Evolutionary conservation across 1,284 basidiomycete genomes (phyloP).

Genomic region (Trichosporon ovoides): DNA sequence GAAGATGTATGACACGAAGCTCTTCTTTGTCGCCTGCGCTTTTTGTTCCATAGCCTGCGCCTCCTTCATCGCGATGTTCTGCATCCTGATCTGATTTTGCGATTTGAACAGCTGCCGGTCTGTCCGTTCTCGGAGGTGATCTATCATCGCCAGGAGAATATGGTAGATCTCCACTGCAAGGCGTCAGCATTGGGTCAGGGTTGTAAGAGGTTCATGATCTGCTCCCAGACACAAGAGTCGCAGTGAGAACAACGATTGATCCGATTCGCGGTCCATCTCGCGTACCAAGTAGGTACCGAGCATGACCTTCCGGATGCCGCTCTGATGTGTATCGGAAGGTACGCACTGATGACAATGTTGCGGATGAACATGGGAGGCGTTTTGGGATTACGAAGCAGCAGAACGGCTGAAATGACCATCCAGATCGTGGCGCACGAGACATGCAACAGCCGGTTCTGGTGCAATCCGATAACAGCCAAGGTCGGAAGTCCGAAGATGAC

Average conservation of each 20-base stretch:
- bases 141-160: constrained; percentile 42
- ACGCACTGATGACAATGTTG: constrained; percentile 40
- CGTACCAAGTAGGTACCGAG: too few relatives aligned
- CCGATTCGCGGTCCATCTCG: too few relatives aligned
- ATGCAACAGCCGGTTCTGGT: constrained; percentile 63
- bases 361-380: constrained; percentile 50
- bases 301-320: too few relatives aligned
- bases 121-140: constrained; percentile 50
- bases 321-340: too few relatives aligned
- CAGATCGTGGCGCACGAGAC: constrained; percentile 55
- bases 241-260: constrained; percentile 6
- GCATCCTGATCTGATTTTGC: constrained; percentile 67
- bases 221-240: not conserved
- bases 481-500: constrained; percentile 57
- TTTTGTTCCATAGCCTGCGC: constrained; percentile 78
- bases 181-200: not conserved
- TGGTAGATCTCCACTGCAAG: constrained; percentile 41
- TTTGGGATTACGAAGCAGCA: constrained; percentile 20
- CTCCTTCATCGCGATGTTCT: constrained; percentile 66
- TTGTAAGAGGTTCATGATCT: too few relatives aligned
- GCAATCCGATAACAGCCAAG: constrained; percentile 69
- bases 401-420: constrained; percentile 46
- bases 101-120: constrained; percentile 61
- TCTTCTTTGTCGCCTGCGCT: constrained; percentile 68
- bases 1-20: constrained; percentile 67